Conservation (phyloP, 2,329 filamentous ascomycete species). For the Blastomyces emzantsi region DNA sequence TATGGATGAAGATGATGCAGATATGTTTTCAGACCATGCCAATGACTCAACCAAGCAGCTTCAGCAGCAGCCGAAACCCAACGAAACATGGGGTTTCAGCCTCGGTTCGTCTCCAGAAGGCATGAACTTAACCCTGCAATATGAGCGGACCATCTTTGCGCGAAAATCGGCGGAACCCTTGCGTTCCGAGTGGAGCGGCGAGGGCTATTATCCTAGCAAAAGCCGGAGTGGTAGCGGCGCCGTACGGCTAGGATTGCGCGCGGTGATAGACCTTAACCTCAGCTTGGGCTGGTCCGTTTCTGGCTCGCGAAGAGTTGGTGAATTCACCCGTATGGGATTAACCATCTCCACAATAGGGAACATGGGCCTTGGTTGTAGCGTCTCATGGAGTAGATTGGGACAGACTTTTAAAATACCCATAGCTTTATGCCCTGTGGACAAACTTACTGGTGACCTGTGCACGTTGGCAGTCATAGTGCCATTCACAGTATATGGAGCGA, state of each 20-base stretch:
- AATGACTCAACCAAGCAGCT: slow-evolving; percentile 15
- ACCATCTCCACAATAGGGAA: slow-evolving; percentile 27
- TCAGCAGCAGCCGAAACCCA: slow-evolving; percentile 16
- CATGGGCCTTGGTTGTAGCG: slow-evolving; percentile 30
- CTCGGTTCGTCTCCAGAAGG: slow-evolving; percentile 23
- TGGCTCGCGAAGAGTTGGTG: slow-evolving; percentile 30
- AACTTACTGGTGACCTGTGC: slow-evolving; percentile 28
- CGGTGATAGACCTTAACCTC: slow-evolving; percentile 22
- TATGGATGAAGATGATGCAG: slow-evolving; percentile 22
- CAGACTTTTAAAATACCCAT: slow-evolving; percentile 35
- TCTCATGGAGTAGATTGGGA: slow-evolving; percentile 35
- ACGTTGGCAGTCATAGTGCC: slow-evolving; percentile 31
- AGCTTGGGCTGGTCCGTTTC: slow-evolving; percentile 29
- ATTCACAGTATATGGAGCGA: slow-evolving; percentile 32
- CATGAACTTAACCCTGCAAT: slow-evolving; percentile 26
- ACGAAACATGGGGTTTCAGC: slow-evolving; percentile 30
- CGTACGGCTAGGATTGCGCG: slow-evolving; percentile 29
- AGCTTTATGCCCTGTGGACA: slow-evolving; percentile 27
- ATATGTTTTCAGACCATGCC: slow-evolving; percentile 14
- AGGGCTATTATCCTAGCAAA: slow-evolving; percentile 30
- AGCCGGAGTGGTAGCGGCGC: slow-evolving; percentile 23
- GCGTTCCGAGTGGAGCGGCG: slow-evolving; percentile 35
- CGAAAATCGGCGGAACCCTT: slow-evolving; percentile 25
- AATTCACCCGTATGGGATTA: slow-evolving; percentile 33
- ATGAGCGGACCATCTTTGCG: slow-evolving; percentile 33